phyloP scores from a whole-genome alignment of 2,329 filamentous ascomycete species.

The Clathrospora elynae region DNA sequence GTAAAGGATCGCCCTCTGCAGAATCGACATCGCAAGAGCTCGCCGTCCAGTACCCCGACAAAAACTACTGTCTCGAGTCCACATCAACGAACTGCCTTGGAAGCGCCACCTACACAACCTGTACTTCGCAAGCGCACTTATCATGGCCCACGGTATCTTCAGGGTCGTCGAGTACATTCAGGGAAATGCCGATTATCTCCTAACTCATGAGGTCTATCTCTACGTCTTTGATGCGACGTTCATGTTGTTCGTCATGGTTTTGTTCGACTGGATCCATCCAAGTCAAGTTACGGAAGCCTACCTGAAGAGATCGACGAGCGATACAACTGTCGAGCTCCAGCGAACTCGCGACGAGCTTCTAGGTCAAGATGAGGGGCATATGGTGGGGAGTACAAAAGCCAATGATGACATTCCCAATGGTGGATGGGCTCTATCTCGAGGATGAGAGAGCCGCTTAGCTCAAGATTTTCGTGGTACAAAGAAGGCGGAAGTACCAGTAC shows the following conservation, averaged over 20 bases:
- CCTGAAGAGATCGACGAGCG: conserved; percentile 11
- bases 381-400: background rate
- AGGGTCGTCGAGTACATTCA: conserved; percentile 56
- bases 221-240: conserved; percentile 55
- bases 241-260: conserved; percentile 51
- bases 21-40: conserved; percentile 1
- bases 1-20: conserved; percentile 12
- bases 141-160: conserved; percentile 57
- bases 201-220: conserved; percentile 51
- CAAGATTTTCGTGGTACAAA: no score
- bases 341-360: conserved; percentile 4
- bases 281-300: conserved; percentile 31
- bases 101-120: conserved; percentile 50
- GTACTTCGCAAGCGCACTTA: conserved; percentile 53
- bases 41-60: background rate
- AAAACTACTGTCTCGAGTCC: background rate
- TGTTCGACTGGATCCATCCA: conserved; percentile 49
- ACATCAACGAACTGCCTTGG: conserved; percentile 24
- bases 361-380: conserved; percentile 2
- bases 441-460: background rate
- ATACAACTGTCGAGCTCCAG: conserved; percentile 12
- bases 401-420: background rate
- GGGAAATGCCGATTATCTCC: conserved; percentile 53
- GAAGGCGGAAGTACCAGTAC: no score
- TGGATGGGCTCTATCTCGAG: background rate